Base-by-base conservation (phyloP, 2,329 filamentous ascomycete species). In the Nectriaceae sp. region DNA sequence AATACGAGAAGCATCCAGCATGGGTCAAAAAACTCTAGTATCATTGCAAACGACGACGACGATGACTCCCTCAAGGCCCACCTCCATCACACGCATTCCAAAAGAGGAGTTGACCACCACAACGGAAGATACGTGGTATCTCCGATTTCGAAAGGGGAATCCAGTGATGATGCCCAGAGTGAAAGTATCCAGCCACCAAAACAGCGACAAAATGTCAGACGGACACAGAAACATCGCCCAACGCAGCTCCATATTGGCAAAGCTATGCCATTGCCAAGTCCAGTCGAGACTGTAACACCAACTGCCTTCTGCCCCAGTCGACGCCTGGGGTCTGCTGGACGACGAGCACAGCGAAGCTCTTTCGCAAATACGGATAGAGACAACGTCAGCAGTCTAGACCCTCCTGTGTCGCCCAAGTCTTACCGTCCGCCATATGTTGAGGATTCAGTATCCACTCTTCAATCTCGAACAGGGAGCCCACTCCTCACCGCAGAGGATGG, bases 381-480 rank as follows among this genome's bases (percentile, higher is more conserved):
- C 29, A 47, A 53, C 2, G 44, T 16, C 5, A 20, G 21, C 19
- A 24, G 29, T 19, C 19, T 4, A 8, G 31, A 42, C 10, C 26
- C 39, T 6, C 13, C 13, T 11, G 46, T 43, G 26, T 19, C 15
- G 10, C 19, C 38, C 15, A 40, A 38, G 6, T 55, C 52, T 40
- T 65, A 65, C 31, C 57, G 53, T 22, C 37, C 61, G 10, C 63
- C 63, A 21, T 65, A 63, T 38, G 53, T 66, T 20, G 63, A 66
- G 47, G 62, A 65, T 35, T 42, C 52, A 2, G 21, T 33, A 11
- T 60, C 60, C 6, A 47, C 44, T 16, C 41, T 46, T 35, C 45
- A 38, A 11, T 55, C 44, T 18, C 41, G 42, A 22, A 8, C 29
- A 35, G 26, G 22, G 2, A 45, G 41, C 1, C 48, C 52, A 1